Conservation (phyloP, 441 rosid genomes). For the Arabidopsis hybrid region DNA sequence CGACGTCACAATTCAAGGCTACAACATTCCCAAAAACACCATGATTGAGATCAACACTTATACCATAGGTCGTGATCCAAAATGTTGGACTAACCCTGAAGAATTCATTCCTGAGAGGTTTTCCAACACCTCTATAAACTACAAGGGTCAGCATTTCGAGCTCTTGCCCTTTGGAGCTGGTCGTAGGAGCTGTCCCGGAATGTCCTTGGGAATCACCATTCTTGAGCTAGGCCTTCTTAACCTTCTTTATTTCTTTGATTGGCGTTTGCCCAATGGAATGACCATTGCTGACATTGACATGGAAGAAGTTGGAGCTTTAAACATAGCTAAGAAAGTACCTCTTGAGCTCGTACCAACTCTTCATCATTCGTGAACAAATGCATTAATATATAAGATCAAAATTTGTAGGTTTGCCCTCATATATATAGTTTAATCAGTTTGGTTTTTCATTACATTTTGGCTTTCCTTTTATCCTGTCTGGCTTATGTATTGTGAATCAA, state of each 20-base stretch:
- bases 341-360: slow-evolving; percentile 49
- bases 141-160: slow-evolving; percentile 58
- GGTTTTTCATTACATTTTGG: neutral
- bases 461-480: neutral
- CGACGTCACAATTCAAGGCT: slow-evolving; percentile 34
- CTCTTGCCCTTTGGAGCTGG: slow-evolving; percentile 55
- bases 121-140: slow-evolving; percentile 43
- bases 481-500: neutral
- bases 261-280: slow-evolving; percentile 51
- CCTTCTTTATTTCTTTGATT: slow-evolving; percentile 48
- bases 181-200: slow-evolving; percentile 53
- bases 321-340: slow-evolving; percentile 41
- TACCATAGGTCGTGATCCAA: slow-evolving; percentile 49
- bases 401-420: neutral
- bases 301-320: slow-evolving; percentile 48
- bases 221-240: slow-evolving; percentile 49
- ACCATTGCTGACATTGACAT: slow-evolving; percentile 40
- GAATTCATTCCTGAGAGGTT: slow-evolving; percentile 58
- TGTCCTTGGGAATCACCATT: slow-evolving; percentile 33
- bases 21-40: slow-evolving; percentile 25
- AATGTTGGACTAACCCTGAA: slow-evolving; percentile 52
- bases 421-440: too few species aligned
- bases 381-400: neutral
- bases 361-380: neutral
- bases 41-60: slow-evolving; percentile 29